A percentile compares a stretch with the other conserved stretches of the same genome.
These are phyloP conservation scores for Clavaria fumosa DNA, from an alignment of 768 basidiomycete genomes.

Conservation along the genomic window DNA sequence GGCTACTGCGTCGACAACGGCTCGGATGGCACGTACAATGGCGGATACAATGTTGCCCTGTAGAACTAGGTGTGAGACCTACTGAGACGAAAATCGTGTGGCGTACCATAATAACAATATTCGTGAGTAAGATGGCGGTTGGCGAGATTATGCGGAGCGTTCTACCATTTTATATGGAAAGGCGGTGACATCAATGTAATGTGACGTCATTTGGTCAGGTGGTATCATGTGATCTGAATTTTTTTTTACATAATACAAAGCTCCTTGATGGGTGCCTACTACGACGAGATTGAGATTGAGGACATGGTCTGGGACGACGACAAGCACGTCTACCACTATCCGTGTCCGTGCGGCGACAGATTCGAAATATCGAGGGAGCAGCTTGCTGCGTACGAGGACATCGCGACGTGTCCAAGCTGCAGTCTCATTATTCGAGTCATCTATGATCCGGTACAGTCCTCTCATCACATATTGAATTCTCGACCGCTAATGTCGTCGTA, in stretches of 20 bases:
- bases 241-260: background rate
- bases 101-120: too few relatives aligned
- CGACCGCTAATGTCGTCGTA: too few relatives aligned
- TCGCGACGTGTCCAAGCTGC: conserved; percentile 93
- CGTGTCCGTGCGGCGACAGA: conserved; percentile 94
- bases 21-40: conserved; percentile 43
- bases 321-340: conserved; percentile 83
- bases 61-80: too few relatives aligned
- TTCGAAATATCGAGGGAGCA: conserved; percentile 88
- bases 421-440: conserved; percentile 85
- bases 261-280: conserved; percentile 86
- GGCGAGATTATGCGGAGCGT: too few relatives aligned
- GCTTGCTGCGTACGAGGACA: conserved; percentile 79
- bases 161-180: too few relatives aligned
- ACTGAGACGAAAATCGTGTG: too few relatives aligned
- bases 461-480: background rate
- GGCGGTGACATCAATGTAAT: too few relatives aligned
- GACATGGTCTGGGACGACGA: conserved; percentile 86
- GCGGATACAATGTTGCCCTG: conserved; percentile 53
- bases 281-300: conserved; percentile 96
- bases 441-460: conserved; percentile 65
- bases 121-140: too few relatives aligned
- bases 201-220: too few relatives aligned
- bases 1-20: conserved; percentile 47
- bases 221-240: too few relatives aligned